phyloP scores from a whole-genome alignment of 2,329 filamentous ascomycete species.

The Cytospora piceicola region DNA sequence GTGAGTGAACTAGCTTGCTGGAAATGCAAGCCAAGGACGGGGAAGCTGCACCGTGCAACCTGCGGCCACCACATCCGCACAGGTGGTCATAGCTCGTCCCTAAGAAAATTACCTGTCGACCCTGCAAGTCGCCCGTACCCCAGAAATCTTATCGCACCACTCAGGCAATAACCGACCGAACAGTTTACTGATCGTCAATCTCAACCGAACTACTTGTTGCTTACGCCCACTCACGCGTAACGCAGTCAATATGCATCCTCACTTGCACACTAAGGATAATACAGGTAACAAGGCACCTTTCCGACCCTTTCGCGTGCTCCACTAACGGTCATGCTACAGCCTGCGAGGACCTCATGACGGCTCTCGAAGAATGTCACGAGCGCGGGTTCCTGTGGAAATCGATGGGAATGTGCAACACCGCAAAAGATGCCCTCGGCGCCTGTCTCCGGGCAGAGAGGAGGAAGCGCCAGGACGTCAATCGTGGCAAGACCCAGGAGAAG shows the following conservation, averaged over 20 bases:
- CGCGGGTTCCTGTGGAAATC: slow-evolving; percentile 91
- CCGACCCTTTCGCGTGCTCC: not conserved
- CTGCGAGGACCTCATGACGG: slow-evolving; percentile 91
- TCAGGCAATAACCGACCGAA: not conserved
- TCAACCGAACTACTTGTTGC: not conserved
- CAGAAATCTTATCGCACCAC: slow-evolving; percentile 21
- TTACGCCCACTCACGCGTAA: not conserved
- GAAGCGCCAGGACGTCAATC: slow-evolving; percentile 77
- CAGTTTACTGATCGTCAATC: not conserved
- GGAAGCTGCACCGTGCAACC: not conserved
- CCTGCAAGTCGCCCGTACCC: not conserved
- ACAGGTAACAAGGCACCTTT: slow-evolving; percentile 60
- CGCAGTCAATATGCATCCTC: slow-evolving; percentile 83
- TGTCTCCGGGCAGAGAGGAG: slow-evolving; percentile 82
- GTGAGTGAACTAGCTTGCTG: not conserved
- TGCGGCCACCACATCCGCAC: not conserved
- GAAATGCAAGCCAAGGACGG: not conserved
- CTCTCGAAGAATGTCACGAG: slow-evolving; percentile 94
- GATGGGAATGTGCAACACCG: slow-evolving; percentile 84
- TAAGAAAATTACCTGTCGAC: not conserved
- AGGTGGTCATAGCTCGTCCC: slow-evolving; percentile 27
- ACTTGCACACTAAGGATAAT: slow-evolving; percentile 92
- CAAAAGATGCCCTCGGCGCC: slow-evolving; percentile 81
- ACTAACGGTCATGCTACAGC: slow-evolving; percentile 54
- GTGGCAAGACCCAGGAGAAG: slow-evolving; percentile 70